Base-by-base conservation (phyloP, 495 filamentous ascomycete species). In the Pyrenopolyporus hunteri region DNA sequence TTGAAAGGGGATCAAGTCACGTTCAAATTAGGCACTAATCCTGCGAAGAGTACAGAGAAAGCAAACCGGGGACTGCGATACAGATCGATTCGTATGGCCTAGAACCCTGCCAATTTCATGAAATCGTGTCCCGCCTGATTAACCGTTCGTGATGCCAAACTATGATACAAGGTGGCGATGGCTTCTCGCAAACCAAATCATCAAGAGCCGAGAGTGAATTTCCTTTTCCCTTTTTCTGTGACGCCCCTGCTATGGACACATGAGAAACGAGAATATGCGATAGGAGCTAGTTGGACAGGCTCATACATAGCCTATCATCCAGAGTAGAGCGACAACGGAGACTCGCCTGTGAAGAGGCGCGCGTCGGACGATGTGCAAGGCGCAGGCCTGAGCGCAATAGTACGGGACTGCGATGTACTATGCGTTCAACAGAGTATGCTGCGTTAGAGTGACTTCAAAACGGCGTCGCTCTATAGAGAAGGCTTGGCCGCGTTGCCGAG, bases 401-500 rank as follows among this genome's bases (percentile, higher is more conserved):
- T n/a, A 1, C 5, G 25, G 10, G 40, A 44, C 10, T 7, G 14
- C 16, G 10, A 3, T 6, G 40, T 11, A 26, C 6, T 28, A 22
- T 22, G 14, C 7, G 26, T n/a, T 13, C 11, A 44, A 44, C 26
- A 26, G n/a, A 44, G 40, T 6, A 44, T 11, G 16, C 8, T 22
- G 10, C 20, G 28, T 17, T 26, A 25, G 42, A 45, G 42, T 28
- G 7, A 45, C 22, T 25, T n/a, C 6, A 7, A 45, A 1, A 13
- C 13, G 9, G 42, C 5, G 31, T 5, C 37, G 32, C 52, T 68
- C 57, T 67, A 77, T 16, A 77, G 61, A 31, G 74, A 64, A 3
- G 74, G 60, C 60, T 73, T 68, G 0, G 68, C 57, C 46, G 71
- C 71, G 14, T 33, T 42, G 4, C 74, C 75, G 17, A 78, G 60